Evolutionary conservation across 2,329 filamentous ascomycete species (phyloP).

Genomic region (Berkeleyomyces basicola): DNA sequence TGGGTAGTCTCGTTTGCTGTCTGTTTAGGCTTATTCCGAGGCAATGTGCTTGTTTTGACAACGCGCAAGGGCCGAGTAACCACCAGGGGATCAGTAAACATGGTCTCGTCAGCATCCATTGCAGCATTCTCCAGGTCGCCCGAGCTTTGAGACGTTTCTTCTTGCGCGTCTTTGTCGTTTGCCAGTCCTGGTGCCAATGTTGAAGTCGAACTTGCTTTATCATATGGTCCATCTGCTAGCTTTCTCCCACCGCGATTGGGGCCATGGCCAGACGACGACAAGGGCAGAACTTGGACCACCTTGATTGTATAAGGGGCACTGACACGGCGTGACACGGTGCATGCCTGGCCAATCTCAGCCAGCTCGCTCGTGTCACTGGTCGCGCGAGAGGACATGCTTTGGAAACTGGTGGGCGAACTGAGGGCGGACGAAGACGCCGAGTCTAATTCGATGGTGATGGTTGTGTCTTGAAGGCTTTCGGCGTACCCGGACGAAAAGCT

Average conservation of each 20-base stretch:
- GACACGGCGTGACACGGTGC: conserved; percentile 6
- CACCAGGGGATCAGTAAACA: no score
- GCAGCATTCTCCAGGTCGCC: no score
- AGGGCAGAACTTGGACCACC: background rate
- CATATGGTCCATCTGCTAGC: background rate
- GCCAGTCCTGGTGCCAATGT: no score
- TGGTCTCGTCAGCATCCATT: no score
- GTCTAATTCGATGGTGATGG: background rate
- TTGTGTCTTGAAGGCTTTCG: background rate
- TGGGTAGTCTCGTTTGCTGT: no score
- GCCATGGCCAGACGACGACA: background rate
- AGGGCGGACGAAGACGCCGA: background rate
- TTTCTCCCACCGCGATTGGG: background rate
- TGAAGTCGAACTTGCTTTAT: background rate
- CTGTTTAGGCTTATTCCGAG: no score
- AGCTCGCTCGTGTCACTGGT: background rate
- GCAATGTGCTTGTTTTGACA: no score
- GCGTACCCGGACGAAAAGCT: background rate
- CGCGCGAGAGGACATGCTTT: background rate
- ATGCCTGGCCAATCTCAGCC: background rate
- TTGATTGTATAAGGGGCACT: conserved; percentile 5
- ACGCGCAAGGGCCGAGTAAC: no score
- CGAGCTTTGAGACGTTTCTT: no score
- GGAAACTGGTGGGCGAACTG: background rate
- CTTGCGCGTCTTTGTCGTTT: no score